Percentiles rank a stretch among this genome's conserved stretches.
phyloP scores from a whole-genome alignment of 768 basidiomycete species.

The Polyporus arcularius region DNA sequence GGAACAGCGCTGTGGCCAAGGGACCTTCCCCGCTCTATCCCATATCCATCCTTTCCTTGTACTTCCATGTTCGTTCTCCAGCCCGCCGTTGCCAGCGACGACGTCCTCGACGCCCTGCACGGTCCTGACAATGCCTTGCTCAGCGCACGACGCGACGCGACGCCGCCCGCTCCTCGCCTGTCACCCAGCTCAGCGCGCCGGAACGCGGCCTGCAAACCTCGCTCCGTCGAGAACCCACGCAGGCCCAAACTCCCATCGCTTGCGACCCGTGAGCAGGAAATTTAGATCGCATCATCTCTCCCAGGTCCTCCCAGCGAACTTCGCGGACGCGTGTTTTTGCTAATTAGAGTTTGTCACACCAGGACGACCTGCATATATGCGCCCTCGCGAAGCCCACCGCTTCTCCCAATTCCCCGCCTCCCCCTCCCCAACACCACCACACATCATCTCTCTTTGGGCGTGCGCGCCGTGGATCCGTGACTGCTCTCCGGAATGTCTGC shows the following conservation, averaged over 20 bases:
- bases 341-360: constrained; percentile 19
- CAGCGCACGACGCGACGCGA: background rate
- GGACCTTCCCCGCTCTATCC: constrained; percentile 9
- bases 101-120: background rate
- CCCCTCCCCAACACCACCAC: constrained; percentile 9
- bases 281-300: constrained; percentile 16
- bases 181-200: background rate
- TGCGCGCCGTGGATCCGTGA: constrained; percentile 17
- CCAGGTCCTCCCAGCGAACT: constrained; percentile 9
- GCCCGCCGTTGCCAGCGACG: constrained; percentile 7
- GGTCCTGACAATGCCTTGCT: background rate
- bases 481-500: constrained; percentile 20
- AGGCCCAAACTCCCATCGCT: constrained; percentile 11
- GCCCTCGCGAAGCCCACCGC: background rate
- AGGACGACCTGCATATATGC: constrained; percentile 1
- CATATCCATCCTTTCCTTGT: constrained; percentile 14
- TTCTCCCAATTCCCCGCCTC: background rate
- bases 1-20: constrained; percentile 7
- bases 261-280: constrained; percentile 8
- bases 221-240: background rate
- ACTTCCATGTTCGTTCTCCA: constrained; percentile 4
- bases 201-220: background rate
- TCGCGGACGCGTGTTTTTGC: constrained; percentile 14
- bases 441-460: background rate
- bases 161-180: background rate